Evolutionary conservation across 2,329 filamentous ascomycete genomes (phyloP), one percentile per base, ranked within the genome.

Genomic region (Penicillium crustosum): DNA sequence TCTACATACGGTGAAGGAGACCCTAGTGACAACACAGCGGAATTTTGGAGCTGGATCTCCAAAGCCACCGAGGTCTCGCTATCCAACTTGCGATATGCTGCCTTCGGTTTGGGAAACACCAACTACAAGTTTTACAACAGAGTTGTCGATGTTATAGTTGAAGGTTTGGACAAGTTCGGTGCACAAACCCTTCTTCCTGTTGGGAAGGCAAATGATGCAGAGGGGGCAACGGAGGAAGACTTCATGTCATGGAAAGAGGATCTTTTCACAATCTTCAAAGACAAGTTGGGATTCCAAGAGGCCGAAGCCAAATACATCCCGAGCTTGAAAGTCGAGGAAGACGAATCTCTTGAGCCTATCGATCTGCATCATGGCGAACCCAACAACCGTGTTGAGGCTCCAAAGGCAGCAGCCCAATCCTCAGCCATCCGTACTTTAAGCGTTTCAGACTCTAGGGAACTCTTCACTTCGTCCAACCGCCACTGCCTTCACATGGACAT

Each of bases 111-210:
- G 39, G 39, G 93, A 58, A 97, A 97, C 81, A 96, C 95, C 80
- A 96, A 93, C 33, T 97, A 97, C 75, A 92, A 96, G 74, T 92
- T 96, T 79, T 97, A 96, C 82, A 97, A 97, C 80, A 89, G 89
- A 49, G 93, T 97, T 86, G 90, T 96, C 57, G 90, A 92, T 75
- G 90, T 91, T 61, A 87, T 96, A 55, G 85, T 90, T 75, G 88
- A 89, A 75, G 85, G 84, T 51, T 79, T 97, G 52, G 81, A 86
- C 68, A 89, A 87, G 68, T 82, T 92, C 6, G 92, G 93, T 45
- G 93, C 89, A 7, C 82, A 84, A 66, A 83, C 89, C 59, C 88
- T 96, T 59, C 89, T 92, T 52, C 82, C 87, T 48, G 89, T 91
- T 56, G 93, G 92, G 62, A 92, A 95, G 78, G 93, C 92, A 63